Evolutionary conservation across 2,329 filamentous ascomycete species (phyloP), one percentile per base, ranked within the genome.

Genomic region (Fusarium incarnatum): DNA sequence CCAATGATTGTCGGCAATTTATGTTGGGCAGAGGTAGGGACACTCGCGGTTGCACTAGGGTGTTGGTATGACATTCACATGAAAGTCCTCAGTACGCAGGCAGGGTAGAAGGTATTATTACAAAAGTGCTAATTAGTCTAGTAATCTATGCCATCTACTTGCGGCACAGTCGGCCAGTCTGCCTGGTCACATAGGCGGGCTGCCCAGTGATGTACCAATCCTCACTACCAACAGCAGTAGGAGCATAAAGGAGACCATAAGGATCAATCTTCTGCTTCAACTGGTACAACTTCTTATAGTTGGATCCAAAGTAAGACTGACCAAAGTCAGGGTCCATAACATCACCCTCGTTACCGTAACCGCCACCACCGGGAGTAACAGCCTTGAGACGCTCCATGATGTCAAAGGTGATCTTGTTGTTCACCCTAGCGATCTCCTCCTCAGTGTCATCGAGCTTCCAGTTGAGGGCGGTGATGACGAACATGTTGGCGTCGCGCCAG

Each of bases 401-500:
- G 12, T 67, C 67, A 6, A 48, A 47, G 4, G 72, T 61, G 9
- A 71, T 59, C 12, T 77, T 75, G 23, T 77, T 71, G 10, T 77
- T 79, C 23, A 78, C 54, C 23, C 76, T 76, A 28, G 58, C 64
- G 10, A 71, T 68, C 34, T 65, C 34, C 23, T 71, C 48, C 7
- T 53, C 40, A 4, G 52, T 23, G 8, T 49, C 56, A 4, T 67
- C 56, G 27, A 53, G 44, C 3, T 60, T 42, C 79, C 79, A 79
- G 16, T 40, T 54, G 6, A 74, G 57, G 10, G 69, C 57, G 32
- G 77, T 73, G 16, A 76, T 70, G 44, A 81, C 63, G 54, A 81
- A 80, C n/a, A 75, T 72, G n/a, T 79, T 62, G 12, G 81, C 76
- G 23, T 78, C 77, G 28, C 82, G 76, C 79, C 82, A 84, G 3